Evolutionary conservation across 257 asterid species (phyloP).

Genomic region (Jaltomata sinuosa): DNA sequence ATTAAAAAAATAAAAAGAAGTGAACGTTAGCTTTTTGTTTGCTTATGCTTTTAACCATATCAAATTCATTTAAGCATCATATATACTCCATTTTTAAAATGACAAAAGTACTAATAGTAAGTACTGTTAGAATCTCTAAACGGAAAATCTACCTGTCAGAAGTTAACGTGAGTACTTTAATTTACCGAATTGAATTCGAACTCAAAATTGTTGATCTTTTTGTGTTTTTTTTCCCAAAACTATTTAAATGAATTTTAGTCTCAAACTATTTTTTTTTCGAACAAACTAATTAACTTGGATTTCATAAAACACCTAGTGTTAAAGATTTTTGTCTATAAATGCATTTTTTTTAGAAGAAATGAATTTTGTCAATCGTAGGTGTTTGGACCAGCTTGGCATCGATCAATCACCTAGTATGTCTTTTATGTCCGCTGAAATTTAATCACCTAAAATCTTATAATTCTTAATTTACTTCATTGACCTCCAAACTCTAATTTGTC

Average conservation of each 20-base stretch:
- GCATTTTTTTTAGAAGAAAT: no score
- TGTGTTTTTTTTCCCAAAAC: neutral
- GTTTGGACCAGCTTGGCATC: no score
- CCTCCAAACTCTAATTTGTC: neutral
- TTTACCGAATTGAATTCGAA: neutral
- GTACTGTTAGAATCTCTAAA: neutral
- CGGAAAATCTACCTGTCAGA: neutral
- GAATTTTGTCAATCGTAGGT: no score
- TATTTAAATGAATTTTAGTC: neutral
- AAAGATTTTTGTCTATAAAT: no score
- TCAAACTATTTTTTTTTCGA: no score
- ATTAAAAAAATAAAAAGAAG: neutral
- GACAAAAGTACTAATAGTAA: neutral
- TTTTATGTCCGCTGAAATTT: no score
- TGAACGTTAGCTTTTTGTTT: neutral
- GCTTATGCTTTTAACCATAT: neutral
- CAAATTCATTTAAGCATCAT: neutral
- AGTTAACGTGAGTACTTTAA: neutral
- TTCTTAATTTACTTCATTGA: no score
- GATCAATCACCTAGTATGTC: no score
- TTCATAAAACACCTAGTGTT: neutral
- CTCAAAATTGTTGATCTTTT: neutral
- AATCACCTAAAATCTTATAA: no score
- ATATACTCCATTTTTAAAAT: neutral
- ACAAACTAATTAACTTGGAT: neutral